Evolutionary conservation across 768 basidiomycete species (phyloP), one percentile per base, ranked within the genome.

Genomic region (Heimioporus sp.): DNA sequence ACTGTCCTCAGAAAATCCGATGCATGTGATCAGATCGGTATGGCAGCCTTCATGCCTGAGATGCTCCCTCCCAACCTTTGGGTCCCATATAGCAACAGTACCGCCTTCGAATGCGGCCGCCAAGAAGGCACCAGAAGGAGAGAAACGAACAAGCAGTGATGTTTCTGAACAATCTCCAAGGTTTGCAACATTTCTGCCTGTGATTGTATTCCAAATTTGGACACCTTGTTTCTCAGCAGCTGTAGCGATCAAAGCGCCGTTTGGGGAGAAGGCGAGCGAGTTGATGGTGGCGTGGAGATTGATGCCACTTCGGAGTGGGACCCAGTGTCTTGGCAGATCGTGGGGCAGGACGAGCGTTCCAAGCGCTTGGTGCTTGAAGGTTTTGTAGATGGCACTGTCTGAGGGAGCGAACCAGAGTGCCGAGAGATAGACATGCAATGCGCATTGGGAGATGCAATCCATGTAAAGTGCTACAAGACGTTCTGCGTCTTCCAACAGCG

Each of bases 221-320:
- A 62, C 53, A 1, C 53, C 52, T 17, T 60, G 46, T 10, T 51
- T 36, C n/a, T 8, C 35, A 11, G 40, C 52, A 4, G 53, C 53
- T 8, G 60, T 56, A 4, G 55, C 61, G 21, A 52, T 31, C 2
- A 49, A 15, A 15, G 35, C 21, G 11, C 61, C 53, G 15, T 35
- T 51, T 16, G 53, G 58, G 24, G 53, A 60, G 58, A 56, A 58
- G 12, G 28, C 52, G 19, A 56, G 48, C 8, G 61, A 59, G 19
- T 36, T 17, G 10, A 59, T 42, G 5, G 48, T 16, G 11, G 21
- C 28, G 13, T 37, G 34, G 13, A 56, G 31, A 32, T 44, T 41
- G n/a, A 59, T 31, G 12, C 43, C 43, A 28, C 51, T 46, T 12
- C 45, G 57, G 24, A 52, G 45, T 10, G 48, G 41, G 13, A 39